Conservation (phyloP, 306 rosid genomes). For the Prunus padus region DNA sequence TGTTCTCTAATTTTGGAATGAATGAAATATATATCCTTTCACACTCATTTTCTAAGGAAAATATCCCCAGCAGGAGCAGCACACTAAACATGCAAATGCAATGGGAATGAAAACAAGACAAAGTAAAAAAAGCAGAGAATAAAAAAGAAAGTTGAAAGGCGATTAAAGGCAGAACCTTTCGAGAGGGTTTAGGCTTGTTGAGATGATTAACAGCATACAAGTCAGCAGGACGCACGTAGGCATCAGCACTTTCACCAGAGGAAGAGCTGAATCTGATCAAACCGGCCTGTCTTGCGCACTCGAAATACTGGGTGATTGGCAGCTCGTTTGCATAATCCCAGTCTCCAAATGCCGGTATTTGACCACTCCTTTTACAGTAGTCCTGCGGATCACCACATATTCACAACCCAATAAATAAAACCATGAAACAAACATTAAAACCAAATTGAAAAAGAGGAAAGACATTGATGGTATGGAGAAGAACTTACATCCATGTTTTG, state of each 20-base stretch:
- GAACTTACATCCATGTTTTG: constrained; percentile 26
- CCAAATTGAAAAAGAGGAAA: background rate
- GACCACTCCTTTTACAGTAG: constrained; percentile 58
- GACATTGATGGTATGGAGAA: background rate
- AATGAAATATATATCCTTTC: background rate
- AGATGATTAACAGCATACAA: constrained; percentile 57
- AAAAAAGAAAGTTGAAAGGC: background rate
- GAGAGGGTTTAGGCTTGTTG: constrained; percentile 38
- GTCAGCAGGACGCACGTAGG: constrained; percentile 38
- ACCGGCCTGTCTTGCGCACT: constrained; percentile 80
- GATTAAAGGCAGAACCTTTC: constrained; percentile 42
- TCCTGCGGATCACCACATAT: constrained; percentile 20
- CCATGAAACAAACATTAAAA: background rate
- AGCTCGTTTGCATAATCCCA: constrained; percentile 81
- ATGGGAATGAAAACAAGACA: background rate
- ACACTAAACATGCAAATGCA: background rate
- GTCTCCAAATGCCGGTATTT: constrained; percentile 87
- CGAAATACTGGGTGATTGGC: constrained; percentile 93
- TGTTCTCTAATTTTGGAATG: background rate
- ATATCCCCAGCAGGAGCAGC: background rate
- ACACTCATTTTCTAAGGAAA: background rate
- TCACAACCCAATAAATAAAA: background rate
- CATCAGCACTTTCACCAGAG: constrained; percentile 53
- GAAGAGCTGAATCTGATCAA: constrained; percentile 79
- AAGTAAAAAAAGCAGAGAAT: background rate